Evolutionary conservation across 108 stramenopile species (phyloP).

Genomic region (Schizochytrium sp.): DNA sequence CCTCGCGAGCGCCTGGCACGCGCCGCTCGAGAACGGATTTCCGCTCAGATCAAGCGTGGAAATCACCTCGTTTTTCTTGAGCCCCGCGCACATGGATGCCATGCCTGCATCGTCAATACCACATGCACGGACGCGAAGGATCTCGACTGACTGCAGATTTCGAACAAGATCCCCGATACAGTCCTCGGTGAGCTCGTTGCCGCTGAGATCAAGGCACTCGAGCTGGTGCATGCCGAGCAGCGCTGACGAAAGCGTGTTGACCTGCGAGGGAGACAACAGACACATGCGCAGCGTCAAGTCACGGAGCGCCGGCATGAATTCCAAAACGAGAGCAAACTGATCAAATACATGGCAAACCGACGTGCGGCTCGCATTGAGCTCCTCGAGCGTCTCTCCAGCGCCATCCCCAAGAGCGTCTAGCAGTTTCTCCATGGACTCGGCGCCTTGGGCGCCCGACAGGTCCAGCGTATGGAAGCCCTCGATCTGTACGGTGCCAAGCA

Average conservation of each 20-base stretch:
- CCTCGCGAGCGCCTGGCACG: background rate
- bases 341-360: background rate
- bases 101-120: background rate
- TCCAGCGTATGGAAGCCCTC: background rate
- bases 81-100: background rate
- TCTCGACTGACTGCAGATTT: no score
- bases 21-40: background rate
- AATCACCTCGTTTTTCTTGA: background rate
- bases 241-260: background rate
- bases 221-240: background rate
- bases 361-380: background rate
- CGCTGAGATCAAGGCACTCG: background rate
- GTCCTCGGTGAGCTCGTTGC: background rate
- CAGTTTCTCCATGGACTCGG: background rate
- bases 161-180: no score
- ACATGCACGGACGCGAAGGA: background rate
- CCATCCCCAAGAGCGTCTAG: background rate
- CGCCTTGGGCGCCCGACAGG: background rate
- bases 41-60: background rate
- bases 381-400: background rate
- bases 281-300: background rate
- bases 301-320: background rate
- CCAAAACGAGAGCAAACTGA: background rate
- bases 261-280: background rate
- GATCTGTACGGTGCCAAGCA: background rate